A percentile compares a stretch with the other conserved stretches of the same genome.
Conservation (phyloP, 2,329 filamentous ascomycete genomes). For the Pseudohalonectria lignicola region DNA sequence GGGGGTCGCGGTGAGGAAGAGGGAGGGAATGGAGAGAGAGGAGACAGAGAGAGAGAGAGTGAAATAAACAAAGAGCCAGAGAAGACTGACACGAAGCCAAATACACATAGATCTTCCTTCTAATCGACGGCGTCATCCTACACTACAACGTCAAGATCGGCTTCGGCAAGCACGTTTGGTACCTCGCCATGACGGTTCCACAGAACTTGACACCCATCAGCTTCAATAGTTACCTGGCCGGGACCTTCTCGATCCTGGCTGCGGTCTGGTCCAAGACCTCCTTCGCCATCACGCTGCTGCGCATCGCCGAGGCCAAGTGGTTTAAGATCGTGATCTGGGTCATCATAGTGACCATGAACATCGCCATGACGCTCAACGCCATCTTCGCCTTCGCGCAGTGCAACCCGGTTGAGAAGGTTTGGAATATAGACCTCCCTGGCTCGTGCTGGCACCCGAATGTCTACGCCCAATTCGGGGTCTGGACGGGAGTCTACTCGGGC, state of each 20-base stretch:
- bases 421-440: constrained; percentile 3
- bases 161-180: constrained; percentile 4
- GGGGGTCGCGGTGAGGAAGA: neutral
- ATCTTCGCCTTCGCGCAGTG: constrained; percentile 6
- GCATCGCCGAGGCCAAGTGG: constrained; percentile 13
- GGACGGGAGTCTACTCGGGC: constrained; percentile 14
- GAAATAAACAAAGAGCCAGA: neutral
- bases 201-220: neutral
- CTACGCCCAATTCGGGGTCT: constrained; percentile 12
- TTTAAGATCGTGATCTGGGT: constrained; percentile 17
- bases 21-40: neutral
- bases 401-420: constrained; percentile 5
- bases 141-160: constrained; percentile 3
- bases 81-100: neutral
- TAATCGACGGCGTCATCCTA: neutral
- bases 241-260: constrained; percentile 16
- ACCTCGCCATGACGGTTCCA: constrained; percentile 3
- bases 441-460: constrained; percentile 11
- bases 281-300: constrained; percentile 23
- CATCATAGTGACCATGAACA: constrained; percentile 18
- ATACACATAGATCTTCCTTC: neutral
- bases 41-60: neutral
- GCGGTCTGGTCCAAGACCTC: constrained; percentile 25
- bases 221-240: constrained; percentile 6
- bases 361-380: constrained; percentile 13